A percentile compares a stretch with the other conserved stretches of the same genome.
Conservation (phyloP, 768 basidiomycete genomes). For the Clathrus columnatus region DNA sequence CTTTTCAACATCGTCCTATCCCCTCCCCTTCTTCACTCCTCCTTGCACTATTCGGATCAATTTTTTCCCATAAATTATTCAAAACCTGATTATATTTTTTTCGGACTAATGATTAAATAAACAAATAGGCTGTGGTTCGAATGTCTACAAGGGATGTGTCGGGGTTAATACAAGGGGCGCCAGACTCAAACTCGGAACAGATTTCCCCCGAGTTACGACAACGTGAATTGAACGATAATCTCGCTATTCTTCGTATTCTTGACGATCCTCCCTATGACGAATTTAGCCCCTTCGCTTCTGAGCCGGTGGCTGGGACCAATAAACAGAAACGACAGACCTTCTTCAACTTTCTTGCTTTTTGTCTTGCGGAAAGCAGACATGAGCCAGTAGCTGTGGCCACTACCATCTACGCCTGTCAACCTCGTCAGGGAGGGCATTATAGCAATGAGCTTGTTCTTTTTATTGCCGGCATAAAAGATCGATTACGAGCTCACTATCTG, state of each 20-base stretch:
- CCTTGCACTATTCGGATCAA: not conserved
- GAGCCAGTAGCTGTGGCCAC: not conserved
- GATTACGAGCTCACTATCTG: not conserved
- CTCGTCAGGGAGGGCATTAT: not conserved
- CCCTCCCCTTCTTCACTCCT: not conserved
- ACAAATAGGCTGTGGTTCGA: no score
- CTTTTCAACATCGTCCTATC: not conserved
- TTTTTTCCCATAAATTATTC: not conserved
- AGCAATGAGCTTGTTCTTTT: not conserved
- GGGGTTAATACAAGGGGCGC: not conserved
- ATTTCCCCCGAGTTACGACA: not conserved
- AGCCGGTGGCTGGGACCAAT: not conserved
- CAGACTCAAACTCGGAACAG: not conserved
- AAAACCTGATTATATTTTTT: not conserved
- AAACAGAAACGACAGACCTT: not conserved
- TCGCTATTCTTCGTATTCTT: constrained; percentile 8
- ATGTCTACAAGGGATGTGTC: not conserved
- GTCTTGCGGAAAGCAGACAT: not conserved
- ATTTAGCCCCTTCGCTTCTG: constrained; percentile 10
- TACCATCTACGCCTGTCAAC: not conserved
- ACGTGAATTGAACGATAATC: constrained; percentile 7
- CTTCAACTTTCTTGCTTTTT: constrained; percentile 10
- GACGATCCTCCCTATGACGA: constrained; percentile 5
- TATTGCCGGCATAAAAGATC: constrained; percentile 4
- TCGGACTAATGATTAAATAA: not conserved